A percentile compares a stretch with the other conserved stretches of the same genome.
phyloP scores from a whole-genome alignment of 495 filamentous ascomycete species.

The Penicillium dipodomyicola region DNA sequence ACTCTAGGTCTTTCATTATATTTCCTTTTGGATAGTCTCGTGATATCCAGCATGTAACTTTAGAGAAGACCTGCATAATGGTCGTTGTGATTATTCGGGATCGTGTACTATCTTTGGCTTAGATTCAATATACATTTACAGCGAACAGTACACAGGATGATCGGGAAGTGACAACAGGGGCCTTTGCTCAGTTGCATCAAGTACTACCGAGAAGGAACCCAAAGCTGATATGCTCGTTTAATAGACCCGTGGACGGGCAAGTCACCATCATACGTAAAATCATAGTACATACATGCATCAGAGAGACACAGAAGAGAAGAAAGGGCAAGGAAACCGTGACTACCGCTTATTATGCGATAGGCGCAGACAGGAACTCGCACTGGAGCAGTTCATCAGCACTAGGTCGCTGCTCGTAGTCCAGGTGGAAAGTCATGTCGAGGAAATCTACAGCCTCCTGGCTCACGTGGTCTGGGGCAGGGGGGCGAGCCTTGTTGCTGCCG shows the following conservation, averaged over 20 bases:
- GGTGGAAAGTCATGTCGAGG: constrained; percentile 85
- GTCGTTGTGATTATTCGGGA: constrained; percentile 28
- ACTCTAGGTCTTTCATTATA: constrained; percentile 11
- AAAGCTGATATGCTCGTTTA: constrained; percentile 2
- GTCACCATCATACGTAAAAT: constrained; percentile 17
- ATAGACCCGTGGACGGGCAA: neutral
- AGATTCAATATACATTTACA: constrained; percentile 15
- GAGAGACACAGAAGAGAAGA: neutral
- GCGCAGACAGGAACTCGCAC: constrained; percentile 70
- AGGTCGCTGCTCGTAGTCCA: constrained; percentile 88
- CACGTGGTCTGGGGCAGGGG: constrained; percentile 83
- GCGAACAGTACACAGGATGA: constrained; percentile 10
- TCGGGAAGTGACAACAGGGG: neutral
- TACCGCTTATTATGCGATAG: constrained; percentile 45
- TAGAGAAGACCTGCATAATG: constrained; percentile 32
- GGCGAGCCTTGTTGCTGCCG: constrained; percentile 78
- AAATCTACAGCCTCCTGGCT: constrained; percentile 84
- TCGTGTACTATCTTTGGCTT: constrained; percentile 30
- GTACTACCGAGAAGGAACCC: constrained; percentile 5
- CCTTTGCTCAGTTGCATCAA: neutral
- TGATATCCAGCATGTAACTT: constrained; percentile 34
- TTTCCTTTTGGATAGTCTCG: constrained; percentile 17
- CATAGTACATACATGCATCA: constrained; percentile 16
- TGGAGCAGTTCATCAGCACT: constrained; percentile 85
- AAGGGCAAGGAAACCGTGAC: neutral